These are phyloP conservation scores for Crithidia sp. DNA, from an alignment of 208 protist species.

Conservation along the genomic window DNA sequence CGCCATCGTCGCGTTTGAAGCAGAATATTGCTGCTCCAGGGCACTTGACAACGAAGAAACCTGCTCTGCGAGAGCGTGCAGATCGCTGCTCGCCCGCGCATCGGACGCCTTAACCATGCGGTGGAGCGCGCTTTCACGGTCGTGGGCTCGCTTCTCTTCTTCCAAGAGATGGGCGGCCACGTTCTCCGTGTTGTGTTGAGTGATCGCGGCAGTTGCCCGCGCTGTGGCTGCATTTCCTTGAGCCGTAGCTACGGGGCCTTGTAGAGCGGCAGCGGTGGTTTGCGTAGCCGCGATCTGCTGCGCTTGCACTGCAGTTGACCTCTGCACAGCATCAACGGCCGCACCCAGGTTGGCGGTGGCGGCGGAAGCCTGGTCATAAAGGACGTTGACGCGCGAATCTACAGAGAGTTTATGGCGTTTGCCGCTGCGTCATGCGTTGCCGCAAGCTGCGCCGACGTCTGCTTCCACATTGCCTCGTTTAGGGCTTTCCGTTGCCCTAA, in stretches of 20 bases:
- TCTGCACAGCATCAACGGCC: background rate
- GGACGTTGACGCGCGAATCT: background rate
- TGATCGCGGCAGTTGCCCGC: background rate
- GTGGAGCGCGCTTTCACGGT: background rate
- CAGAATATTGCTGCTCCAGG: background rate
- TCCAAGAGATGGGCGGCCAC: background rate
- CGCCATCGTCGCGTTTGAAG: background rate
- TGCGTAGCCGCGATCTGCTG: background rate
- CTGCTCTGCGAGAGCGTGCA: background rate
- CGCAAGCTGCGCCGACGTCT: background rate
- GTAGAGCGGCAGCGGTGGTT: background rate
- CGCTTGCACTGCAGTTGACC: background rate
- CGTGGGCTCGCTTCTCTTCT: background rate
- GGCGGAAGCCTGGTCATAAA: background rate
- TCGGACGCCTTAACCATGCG: background rate
- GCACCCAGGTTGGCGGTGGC: background rate
- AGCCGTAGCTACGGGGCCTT: background rate
- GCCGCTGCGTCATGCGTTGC: background rate
- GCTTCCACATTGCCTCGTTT: background rate
- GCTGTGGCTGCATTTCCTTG: background rate
- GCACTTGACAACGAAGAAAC: background rate
- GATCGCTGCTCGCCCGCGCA: background rate
- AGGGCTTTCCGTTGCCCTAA: background rate
- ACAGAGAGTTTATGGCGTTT: background rate
- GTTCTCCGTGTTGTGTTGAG: background rate